Conservation (phyloP, 1,284 basidiomycete genomes). For the Trametes sp. region DNA sequence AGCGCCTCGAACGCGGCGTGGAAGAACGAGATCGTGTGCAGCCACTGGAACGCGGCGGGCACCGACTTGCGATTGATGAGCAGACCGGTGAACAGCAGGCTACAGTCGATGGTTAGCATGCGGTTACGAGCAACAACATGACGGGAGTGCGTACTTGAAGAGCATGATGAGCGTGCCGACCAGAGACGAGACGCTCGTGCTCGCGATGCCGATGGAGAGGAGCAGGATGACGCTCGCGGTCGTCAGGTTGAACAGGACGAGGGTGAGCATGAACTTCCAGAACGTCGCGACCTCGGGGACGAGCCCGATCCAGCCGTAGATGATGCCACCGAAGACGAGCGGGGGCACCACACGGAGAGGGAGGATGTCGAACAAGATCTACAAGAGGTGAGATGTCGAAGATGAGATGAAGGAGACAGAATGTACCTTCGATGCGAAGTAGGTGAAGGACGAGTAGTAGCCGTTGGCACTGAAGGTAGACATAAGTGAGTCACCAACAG, state of each 20-base stretch:
- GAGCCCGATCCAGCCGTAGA: constrained; percentile 93
- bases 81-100: constrained; percentile 93
- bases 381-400: not conserved
- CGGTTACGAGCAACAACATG: too few species aligned
- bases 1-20: constrained; percentile 98
- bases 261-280: constrained; percentile 97
- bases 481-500: constrained; percentile 7
- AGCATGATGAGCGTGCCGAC: constrained; percentile 97
- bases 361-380: constrained; percentile 93
- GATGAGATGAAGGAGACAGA: not conserved
- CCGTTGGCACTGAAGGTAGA: constrained; percentile 75
- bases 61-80: constrained; percentile 94
- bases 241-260: constrained; percentile 95
- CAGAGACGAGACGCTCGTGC: constrained; percentile 88
- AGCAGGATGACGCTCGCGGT: constrained; percentile 92
- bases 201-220: constrained; percentile 88
- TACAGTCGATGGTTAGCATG: constrained; percentile 41
- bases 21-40: constrained; percentile 95
- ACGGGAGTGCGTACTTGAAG: constrained; percentile 80
- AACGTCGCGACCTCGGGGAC: constrained; percentile 89
- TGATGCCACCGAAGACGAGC: constrained; percentile 92
- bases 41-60: constrained; percentile 76
- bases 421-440: constrained; percentile 89
- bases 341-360: constrained; percentile 95
- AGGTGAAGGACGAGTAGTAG: constrained; percentile 95